Evolutionary conservation across 768 basidiomycete species (phyloP).

Genomic region (Amanita molliuscula): DNA sequence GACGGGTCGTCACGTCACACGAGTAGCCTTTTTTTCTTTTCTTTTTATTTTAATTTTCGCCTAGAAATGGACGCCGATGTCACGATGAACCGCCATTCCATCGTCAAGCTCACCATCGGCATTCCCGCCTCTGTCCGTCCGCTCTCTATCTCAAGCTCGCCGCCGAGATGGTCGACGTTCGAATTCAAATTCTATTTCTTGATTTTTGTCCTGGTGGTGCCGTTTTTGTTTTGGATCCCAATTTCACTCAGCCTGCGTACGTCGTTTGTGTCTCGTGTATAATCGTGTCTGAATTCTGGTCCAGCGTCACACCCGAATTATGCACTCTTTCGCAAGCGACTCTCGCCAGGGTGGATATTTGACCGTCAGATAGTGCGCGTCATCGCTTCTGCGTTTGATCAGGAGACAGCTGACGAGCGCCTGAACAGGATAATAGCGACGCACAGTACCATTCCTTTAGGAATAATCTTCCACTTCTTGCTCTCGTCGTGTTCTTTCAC

Average conservation of each 20-base stretch:
- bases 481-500: constrained; percentile 36
- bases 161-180: constrained; percentile 62
- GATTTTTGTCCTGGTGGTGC: constrained; percentile 49
- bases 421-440: constrained; percentile 80
- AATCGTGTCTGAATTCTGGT: constrained; percentile 3
- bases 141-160: constrained; percentile 18
- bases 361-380: constrained; percentile 71
- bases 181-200: constrained; percentile 78
- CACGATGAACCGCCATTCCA: not conserved
- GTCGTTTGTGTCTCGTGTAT: constrained; percentile 15
- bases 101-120: constrained; percentile 41
- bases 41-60: too few species aligned
- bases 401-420: constrained; percentile 3
- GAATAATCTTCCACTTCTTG: constrained; percentile 60
- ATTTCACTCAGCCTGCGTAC: constrained; percentile 63
- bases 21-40: too few species aligned
- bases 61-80: too few species aligned
- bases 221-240: constrained; percentile 71
- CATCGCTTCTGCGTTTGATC: not conserved
- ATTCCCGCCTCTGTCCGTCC: constrained; percentile 33
- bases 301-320: constrained; percentile 74
- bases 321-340: constrained; percentile 36
- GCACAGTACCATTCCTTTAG: constrained; percentile 86
- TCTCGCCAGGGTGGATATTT: constrained; percentile 75
- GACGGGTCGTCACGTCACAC: not conserved